A percentile compares a stretch with the other conserved stretches of the same genome.
Evolutionary conservation across 73 alveolate species (phyloP).

Genomic region (Tetrahymena elliotti): DNA sequence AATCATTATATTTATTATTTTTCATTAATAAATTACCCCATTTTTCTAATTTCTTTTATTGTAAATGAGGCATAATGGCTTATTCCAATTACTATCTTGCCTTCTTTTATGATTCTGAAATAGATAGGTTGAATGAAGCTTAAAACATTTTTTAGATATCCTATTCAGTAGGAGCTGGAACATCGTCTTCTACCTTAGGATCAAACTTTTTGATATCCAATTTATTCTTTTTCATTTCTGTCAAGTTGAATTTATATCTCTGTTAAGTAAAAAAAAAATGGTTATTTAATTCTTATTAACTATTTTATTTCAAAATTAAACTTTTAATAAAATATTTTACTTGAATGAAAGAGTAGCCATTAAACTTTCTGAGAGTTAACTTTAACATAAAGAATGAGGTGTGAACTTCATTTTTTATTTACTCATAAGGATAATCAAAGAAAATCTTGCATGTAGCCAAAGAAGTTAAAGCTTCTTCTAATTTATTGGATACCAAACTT

Average conservation of each 20-base stretch:
- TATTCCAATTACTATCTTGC: neutral
- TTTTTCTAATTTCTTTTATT: neutral
- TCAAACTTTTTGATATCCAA: neutral
- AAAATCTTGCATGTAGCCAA: neutral
- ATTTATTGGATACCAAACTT: neutral
- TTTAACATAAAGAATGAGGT: neutral
- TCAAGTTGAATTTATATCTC: neutral
- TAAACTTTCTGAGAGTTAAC: neutral
- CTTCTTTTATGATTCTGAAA: neutral
- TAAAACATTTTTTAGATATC: neutral
- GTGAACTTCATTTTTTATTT: neutral
- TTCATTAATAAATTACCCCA: neutral
- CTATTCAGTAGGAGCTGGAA: neutral
- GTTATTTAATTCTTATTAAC: neutral
- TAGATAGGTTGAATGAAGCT: neutral
- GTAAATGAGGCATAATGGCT: neutral
- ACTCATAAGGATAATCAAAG: neutral
- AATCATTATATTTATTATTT: neutral
- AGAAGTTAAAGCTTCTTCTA: neutral
- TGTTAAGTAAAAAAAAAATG: neutral
- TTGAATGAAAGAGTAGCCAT: neutral
- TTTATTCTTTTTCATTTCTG: neutral
- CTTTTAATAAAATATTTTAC: too few relatives aligned
- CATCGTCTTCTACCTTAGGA: neutral
- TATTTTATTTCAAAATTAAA: neutral